Percentiles rank a stretch among this genome's conserved stretches.
Evolutionary conservation across 2,329 filamentous ascomycete genomes (phyloP).

Genomic region (Pezicula rhizophila): DNA sequence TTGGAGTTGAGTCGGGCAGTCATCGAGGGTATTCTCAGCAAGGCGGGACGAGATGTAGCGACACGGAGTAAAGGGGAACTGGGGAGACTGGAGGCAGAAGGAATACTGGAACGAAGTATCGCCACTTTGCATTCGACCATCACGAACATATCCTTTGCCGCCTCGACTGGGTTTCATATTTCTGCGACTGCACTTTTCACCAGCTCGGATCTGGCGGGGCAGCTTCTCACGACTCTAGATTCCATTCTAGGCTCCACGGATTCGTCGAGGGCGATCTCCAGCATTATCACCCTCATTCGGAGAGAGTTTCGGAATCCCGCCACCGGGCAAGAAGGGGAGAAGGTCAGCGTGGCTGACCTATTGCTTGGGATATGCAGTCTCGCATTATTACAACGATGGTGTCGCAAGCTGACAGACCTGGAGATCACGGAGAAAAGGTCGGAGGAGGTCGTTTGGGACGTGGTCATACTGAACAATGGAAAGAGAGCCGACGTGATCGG

Average conservation of each 20-base stretch:
- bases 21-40: constrained; percentile 30
- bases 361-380: constrained; percentile 54
- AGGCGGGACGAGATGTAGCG: constrained; percentile 30
- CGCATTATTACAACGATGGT: constrained; percentile 55
- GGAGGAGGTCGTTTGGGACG: constrained; percentile 60
- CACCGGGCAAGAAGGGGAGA: constrained; percentile 52
- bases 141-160: constrained; percentile 54
- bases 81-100: constrained; percentile 47
- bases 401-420: constrained; percentile 43
- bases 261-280: constrained; percentile 60
- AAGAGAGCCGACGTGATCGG: constrained; percentile 49
- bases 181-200: constrained; percentile 49
- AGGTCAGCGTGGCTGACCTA: constrained; percentile 55
- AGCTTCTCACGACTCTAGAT: constrained; percentile 54
- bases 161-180: constrained; percentile 53
- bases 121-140: constrained; percentile 52
- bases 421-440: constrained; percentile 40
- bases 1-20: constrained; percentile 31
- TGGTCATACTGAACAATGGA: constrained; percentile 55
- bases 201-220: constrained; percentile 50
- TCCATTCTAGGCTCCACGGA: constrained; percentile 64
- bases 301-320: constrained; percentile 59
- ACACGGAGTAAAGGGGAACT: constrained; percentile 31
- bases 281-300: constrained; percentile 58
- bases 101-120: constrained; percentile 49